phyloP scores from a whole-genome alignment of 345 rosid species.

The Brassica carinata region DNA sequence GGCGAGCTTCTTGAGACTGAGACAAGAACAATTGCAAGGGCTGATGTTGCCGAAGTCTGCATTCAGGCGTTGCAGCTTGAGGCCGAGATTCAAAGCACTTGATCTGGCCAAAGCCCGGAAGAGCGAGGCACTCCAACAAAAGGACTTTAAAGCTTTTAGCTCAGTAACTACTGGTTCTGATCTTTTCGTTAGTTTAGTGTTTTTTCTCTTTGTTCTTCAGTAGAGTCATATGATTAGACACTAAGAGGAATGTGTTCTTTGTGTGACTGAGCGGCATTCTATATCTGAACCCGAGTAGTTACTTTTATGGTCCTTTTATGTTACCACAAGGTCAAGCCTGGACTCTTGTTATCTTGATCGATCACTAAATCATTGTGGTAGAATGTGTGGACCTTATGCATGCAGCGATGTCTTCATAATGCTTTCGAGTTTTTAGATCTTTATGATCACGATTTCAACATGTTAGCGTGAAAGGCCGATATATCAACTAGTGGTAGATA shows the following conservation, averaged over 20 bases:
- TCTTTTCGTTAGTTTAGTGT: not conserved
- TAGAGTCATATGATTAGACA: conserved; percentile 26
- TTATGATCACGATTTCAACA: not conserved
- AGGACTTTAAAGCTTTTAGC: conserved; percentile 41
- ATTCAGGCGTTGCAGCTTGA: not conserved
- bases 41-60: not conserved
- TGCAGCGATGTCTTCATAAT: conserved; percentile 47
- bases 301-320: not conserved
- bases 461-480: not conserved
- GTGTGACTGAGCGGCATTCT: conserved; percentile 26
- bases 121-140: not conserved
- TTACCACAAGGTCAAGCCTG: conserved; percentile 17
- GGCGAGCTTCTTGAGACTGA: not conserved
- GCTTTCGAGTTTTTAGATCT: conserved; percentile 21
- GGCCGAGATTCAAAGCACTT: not conserved
- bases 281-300: not conserved
- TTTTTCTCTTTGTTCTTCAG: conserved; percentile 6
- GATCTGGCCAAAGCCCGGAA: not conserved
- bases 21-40: not conserved
- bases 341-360: conserved; percentile 65
- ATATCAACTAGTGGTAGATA: not conserved
- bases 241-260: conserved; percentile 13
- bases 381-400: conserved; percentile 41
- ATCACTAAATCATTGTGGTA: conserved; percentile 84
- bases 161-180: conserved; percentile 65